Base-by-base conservation (phyloP, 495 filamentous ascomycete genomes). In the Hyaloscypha hepaticicola region DNA sequence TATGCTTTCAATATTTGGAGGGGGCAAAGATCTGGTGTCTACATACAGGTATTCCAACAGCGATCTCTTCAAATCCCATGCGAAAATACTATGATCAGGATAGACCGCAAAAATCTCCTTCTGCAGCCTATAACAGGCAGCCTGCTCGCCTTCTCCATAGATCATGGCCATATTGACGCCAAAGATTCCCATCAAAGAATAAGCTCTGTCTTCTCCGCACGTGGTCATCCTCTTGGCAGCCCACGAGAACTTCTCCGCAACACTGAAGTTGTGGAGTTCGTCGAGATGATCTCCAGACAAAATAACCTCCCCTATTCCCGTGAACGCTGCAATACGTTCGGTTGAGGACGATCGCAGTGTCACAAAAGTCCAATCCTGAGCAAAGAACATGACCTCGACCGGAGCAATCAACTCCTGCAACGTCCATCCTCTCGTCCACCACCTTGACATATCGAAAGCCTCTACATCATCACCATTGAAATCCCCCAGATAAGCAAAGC, bases 141-240 rank as follows among this genome's bases (percentile, higher is more conserved):
- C 22, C 19, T n/a, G 4, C 22, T 24, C 19, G 48, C 72, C 69
- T 58, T 74, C 72, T 2, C 72, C 72, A 52, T 74, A 73, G 2
- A 74, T 29, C 22, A 73, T 55, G 0, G 72, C 72, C 69, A 74
- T 67, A 31, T 71, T 67, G 8, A 73, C 62, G 8, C 61, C 12
- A 34, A 73, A 72, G 2, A 74, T 26, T 0, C 72, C 72, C 26
- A 9, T 68, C 41, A 74, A 34, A 25, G 65, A 67, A 61, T 73
- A 73, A 12, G 71, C 71, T 27, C 45, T 27, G 41, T 72, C 70
- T 58, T 71, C 70, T n/a, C 16, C 5, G 41, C 63, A 45, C 16
- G 55, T 69, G 2, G 70, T 73, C 25, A 0, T 2, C 60, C 72
- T 55, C 7, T 49, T 24, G 27, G 72, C 60, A 45, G 64, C 64